A percentile compares a stretch with the other conserved stretches of the same genome.
phyloP scores from a whole-genome alignment of 208 protist genomes.

The Acanthamoeba culbertsoni region DNA sequence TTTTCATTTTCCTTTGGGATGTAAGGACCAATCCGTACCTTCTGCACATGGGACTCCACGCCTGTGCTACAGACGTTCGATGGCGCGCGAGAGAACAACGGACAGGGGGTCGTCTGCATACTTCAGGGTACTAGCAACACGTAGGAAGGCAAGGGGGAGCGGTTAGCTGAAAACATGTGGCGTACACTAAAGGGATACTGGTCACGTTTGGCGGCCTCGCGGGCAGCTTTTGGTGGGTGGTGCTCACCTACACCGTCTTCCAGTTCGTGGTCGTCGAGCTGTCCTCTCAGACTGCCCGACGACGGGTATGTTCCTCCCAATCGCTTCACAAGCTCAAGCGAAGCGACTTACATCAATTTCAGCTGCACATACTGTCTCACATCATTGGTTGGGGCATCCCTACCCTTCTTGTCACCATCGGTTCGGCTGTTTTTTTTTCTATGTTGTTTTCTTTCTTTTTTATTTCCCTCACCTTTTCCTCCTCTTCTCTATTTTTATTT shows the following conservation, averaged over 20 bases:
- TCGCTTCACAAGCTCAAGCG: neutral
- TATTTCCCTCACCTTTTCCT: too few species aligned
- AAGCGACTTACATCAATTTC: neutral
- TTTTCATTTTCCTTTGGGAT: neutral
- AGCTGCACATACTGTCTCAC: neutral
- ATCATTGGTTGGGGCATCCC: neutral
- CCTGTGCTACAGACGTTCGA: neutral
- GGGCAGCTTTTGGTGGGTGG: constrained; percentile 33
- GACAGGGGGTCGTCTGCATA: neutral
- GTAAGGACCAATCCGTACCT: neutral
- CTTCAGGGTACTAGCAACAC: neutral
- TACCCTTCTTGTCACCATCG: neutral
- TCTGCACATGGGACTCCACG: constrained; percentile 1
- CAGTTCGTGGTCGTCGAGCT: neutral
- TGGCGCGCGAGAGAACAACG: neutral
- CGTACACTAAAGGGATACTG: neutral
- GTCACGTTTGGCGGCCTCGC: neutral
- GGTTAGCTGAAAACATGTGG: neutral
- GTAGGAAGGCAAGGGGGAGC: neutral
- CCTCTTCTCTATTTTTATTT: too few species aligned
- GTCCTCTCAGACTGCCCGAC: neutral
- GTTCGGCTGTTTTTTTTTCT: too few species aligned
- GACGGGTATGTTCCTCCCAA: neutral
- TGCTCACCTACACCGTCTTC: constrained; percentile 11
- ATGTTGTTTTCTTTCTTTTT: too few species aligned